phyloP scores from a whole-genome alignment of 441 rosid genomes.

The Corymbia calophylla region DNA sequence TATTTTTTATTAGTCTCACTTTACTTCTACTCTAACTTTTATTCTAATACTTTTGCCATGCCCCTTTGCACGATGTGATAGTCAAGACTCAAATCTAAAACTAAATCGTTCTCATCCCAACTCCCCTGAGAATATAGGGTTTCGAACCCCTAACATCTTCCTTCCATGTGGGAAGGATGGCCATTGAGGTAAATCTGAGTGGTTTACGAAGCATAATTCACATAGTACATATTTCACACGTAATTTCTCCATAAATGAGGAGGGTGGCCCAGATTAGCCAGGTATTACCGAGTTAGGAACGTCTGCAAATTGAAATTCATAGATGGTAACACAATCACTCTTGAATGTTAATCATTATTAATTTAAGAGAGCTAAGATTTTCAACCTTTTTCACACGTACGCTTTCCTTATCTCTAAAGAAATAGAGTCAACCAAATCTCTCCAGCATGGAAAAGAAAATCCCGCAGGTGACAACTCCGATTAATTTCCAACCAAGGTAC shows the following conservation, averaged over 20 bases:
- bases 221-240: not conserved
- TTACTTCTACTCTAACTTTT: too few relatives aligned
- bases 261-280: not conserved
- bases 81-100: too few relatives aligned
- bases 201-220: not conserved
- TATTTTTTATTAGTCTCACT: too few relatives aligned
- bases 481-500: not conserved
- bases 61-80: too few relatives aligned
- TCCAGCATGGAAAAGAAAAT: not conserved
- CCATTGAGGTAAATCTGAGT: too few relatives aligned
- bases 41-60: too few relatives aligned
- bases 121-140: too few relatives aligned
- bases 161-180: too few relatives aligned
- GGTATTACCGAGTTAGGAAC: not conserved
- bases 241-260: not conserved
- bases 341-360: not conserved
- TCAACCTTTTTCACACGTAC: not conserved
- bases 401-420: not conserved
- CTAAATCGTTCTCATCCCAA: too few relatives aligned
- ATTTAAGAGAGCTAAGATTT: not conserved
- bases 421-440: not conserved
- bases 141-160: too few relatives aligned
- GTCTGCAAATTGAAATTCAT: not conserved
- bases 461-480: not conserved
- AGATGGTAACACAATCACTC: not conserved